Evolutionary conservation across 805 yeast genomes (phyloP).

Genomic region (Lipomyces yamanashiensis): DNA sequence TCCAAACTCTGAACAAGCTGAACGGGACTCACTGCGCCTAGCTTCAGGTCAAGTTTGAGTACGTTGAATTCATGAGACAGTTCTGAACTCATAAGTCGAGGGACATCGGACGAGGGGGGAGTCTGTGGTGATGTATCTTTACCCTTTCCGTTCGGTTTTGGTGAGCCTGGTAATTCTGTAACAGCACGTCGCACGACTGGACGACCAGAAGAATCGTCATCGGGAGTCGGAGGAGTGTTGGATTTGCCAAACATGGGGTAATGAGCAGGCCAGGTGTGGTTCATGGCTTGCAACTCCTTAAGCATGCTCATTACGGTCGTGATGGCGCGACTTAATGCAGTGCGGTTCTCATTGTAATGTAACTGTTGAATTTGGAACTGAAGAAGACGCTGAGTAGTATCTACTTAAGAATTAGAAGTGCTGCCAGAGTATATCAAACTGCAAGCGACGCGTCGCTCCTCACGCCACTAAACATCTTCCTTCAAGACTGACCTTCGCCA

Average conservation of each 20-base stretch:
- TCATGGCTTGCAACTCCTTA: conserved; percentile 41
- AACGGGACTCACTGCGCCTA: conserved; percentile 51
- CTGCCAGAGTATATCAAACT: neutral
- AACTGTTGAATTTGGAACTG: conserved; percentile 70
- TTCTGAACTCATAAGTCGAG: conserved; percentile 28
- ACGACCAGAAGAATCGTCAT: neutral
- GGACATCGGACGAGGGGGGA: conserved; percentile 9
- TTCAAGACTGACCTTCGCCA: neutral
- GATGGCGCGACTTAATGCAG: conserved; percentile 59
- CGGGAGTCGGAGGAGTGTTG: conserved; percentile 7
- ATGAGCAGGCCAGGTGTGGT: conserved; percentile 42
- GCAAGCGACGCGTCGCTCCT: neutral
- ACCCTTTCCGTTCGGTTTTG: conserved; percentile 7
- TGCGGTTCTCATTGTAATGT: conserved; percentile 73
- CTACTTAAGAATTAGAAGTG: neutral
- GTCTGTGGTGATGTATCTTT: neutral
- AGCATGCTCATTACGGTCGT: conserved; percentile 41
- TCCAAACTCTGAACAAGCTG: conserved; percentile 63
- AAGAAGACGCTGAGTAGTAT: conserved; percentile 29
- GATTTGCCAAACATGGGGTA: conserved; percentile 39
- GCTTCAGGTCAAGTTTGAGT: conserved; percentile 63
- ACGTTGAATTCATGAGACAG: conserved; percentile 54
- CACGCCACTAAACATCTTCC: neutral
- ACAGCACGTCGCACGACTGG: conserved; percentile 19
- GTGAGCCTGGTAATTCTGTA: conserved; percentile 22